Conservation (phyloP, 2,329 filamentous ascomycete species). For the Mycogone perniciosa region DNA sequence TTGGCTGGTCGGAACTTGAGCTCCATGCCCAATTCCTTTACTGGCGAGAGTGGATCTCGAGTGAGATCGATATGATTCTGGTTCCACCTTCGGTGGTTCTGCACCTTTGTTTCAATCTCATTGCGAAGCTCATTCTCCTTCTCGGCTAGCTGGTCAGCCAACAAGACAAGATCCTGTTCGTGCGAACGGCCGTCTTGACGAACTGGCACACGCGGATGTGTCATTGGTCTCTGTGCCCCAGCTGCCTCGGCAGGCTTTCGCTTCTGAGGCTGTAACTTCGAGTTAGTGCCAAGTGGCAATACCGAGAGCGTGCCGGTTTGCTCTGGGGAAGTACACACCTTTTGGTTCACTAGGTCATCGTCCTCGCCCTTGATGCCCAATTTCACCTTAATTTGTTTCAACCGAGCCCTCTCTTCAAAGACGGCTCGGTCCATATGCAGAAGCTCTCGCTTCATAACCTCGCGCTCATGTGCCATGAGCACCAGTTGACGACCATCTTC, state of each 20-base stretch:
- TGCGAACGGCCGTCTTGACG: constrained; percentile 63
- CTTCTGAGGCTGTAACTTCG: constrained; percentile 56
- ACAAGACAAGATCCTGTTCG: constrained; percentile 70
- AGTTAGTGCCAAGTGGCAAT: constrained; percentile 29
- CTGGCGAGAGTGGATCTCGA: constrained; percentile 74
- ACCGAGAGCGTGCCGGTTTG: neutral
- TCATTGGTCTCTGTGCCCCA: constrained; percentile 53
- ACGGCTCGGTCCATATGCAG: constrained; percentile 68
- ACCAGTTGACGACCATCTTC: constrained; percentile 83
- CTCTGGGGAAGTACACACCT: constrained; percentile 46
- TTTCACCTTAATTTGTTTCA: constrained; percentile 84
- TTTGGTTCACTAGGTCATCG: constrained; percentile 90
- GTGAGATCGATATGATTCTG: constrained; percentile 84
- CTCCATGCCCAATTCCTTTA: constrained; percentile 57
- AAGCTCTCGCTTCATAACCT: constrained; percentile 70
- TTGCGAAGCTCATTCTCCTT: constrained; percentile 73
- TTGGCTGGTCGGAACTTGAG: constrained; percentile 64
- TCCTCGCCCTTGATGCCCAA: constrained; percentile 88
- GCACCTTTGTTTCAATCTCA: constrained; percentile 80
- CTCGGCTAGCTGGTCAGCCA: constrained; percentile 73
- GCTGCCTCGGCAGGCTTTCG: constrained; percentile 57
- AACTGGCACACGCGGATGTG: constrained; percentile 62
- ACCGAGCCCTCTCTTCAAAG: constrained; percentile 72
- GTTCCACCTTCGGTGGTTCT: constrained; percentile 90
- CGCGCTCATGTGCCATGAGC: constrained; percentile 69